Evolutionary conservation across 1,284 basidiomycete genomes (phyloP).

Genomic region (Vanrija humicola): DNA sequence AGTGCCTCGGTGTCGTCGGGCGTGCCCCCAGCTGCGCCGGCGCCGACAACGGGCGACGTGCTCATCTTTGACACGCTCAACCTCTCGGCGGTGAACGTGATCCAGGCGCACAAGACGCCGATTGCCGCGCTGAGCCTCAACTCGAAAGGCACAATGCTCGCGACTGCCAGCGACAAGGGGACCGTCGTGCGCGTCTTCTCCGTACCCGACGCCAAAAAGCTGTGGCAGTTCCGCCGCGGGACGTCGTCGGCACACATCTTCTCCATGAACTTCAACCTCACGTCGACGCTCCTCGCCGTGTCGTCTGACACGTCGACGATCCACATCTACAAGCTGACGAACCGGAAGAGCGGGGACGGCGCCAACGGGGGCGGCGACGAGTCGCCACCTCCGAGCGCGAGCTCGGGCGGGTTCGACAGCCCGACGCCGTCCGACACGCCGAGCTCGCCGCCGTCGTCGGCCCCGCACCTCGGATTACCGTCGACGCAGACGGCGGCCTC

Average conservation of each 20-base stretch:
- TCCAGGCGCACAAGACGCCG: constrained; percentile 94
- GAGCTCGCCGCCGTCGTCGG: constrained; percentile 20
- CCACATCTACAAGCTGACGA: constrained; percentile 84
- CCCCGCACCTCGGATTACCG: not conserved
- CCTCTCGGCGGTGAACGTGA: constrained; percentile 87
- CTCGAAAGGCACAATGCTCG: constrained; percentile 81
- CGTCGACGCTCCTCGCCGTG: constrained; percentile 79
- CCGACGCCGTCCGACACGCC: constrained; percentile 31
- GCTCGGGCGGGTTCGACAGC: constrained; percentile 14
- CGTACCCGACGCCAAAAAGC: constrained; percentile 82
- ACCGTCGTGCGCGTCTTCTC: constrained; percentile 95
- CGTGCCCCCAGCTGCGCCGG: constrained; percentile 47
- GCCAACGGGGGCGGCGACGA: constrained; percentile 1
- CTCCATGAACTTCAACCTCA: constrained; percentile 86
- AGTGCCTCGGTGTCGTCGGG: constrained; percentile 47
- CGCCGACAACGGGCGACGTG: constrained; percentile 72
- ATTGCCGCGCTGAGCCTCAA: constrained; percentile 86
- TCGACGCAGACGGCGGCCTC: constrained; percentile 26
- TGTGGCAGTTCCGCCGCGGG: constrained; percentile 92
- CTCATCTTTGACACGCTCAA: constrained; percentile 89
- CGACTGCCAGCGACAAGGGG: constrained; percentile 91
- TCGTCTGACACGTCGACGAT: constrained; percentile 92
- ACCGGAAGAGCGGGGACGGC: constrained; percentile 1
- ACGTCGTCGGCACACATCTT: constrained; percentile 82
- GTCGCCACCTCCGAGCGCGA: constrained; percentile 7